Evolutionary conservation across 768 basidiomycete genomes (phyloP).

Genomic region (Flagelloscypha sp.): DNA sequence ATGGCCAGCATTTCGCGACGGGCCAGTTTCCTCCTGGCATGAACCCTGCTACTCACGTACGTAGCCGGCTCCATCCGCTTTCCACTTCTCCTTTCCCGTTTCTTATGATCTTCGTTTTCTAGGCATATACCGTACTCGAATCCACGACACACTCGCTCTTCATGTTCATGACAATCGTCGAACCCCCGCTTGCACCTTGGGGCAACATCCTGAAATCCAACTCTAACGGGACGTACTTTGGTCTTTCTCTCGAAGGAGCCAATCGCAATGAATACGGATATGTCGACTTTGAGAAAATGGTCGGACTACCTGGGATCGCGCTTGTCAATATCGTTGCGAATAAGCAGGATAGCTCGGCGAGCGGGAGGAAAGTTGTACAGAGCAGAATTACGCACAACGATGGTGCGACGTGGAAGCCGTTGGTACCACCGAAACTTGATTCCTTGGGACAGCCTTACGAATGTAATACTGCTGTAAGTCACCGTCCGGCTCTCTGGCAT

Average conservation of each 20-base stretch:
- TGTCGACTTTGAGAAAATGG: slow-evolving; percentile 98
- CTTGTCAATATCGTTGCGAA: slow-evolving; percentile 87
- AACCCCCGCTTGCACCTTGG: slow-evolving; percentile 65
- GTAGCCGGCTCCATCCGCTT: too few species aligned
- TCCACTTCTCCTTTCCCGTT: neutral
- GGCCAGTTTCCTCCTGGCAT: slow-evolving; percentile 88
- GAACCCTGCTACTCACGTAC: slow-evolving; percentile 82
- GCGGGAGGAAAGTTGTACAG: slow-evolving; percentile 68
- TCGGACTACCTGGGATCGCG: slow-evolving; percentile 92
- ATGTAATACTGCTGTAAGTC: slow-evolving; percentile 58
- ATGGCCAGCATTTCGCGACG: slow-evolving; percentile 76
- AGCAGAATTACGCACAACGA: slow-evolving; percentile 95
- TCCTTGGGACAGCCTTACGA: slow-evolving; percentile 65
- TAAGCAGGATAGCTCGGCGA: slow-evolving; percentile 61
- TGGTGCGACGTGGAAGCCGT: slow-evolving; percentile 80
- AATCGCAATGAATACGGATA: slow-evolving; percentile 85
- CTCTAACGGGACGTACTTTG: slow-evolving; percentile 97
- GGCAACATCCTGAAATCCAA: slow-evolving; percentile 94
- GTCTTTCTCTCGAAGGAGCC: slow-evolving; percentile 75
- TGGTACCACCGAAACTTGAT: slow-evolving; percentile 69
- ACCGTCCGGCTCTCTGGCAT: neutral
- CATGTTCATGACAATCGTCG: slow-evolving; percentile 91
- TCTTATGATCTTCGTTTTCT: neutral
- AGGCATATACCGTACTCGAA: slow-evolving; percentile 93
- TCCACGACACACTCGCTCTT: slow-evolving; percentile 91